Percentiles rank a stretch among this genome's conserved stretches.
Conservation (phyloP, 2,329 filamentous ascomycete species). For the Paecilomyces sp. region DNA sequence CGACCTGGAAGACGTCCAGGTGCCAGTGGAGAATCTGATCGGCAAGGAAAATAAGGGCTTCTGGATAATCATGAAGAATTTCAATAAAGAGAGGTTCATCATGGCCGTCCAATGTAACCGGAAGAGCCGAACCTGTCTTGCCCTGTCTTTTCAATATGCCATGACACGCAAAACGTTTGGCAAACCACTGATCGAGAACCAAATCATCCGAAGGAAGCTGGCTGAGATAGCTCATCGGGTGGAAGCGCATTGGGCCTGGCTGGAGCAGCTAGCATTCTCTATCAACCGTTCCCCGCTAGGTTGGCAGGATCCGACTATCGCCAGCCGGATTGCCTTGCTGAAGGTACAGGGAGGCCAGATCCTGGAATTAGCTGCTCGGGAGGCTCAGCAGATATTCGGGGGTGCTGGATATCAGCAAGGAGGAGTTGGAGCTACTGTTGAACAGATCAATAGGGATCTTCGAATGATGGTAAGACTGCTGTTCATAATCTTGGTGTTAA, state of each 20-base stretch:
- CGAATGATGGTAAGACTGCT: constrained; percentile 39
- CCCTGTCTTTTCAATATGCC: constrained; percentile 37
- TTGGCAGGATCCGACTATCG: too few species aligned
- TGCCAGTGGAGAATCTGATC: constrained; percentile 62
- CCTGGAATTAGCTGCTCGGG: constrained; percentile 47
- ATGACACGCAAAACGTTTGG: constrained; percentile 60
- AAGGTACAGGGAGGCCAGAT: constrained; percentile 48
- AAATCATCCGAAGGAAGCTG: constrained; percentile 55
- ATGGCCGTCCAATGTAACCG: not conserved
- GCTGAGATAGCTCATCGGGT: constrained; percentile 53
- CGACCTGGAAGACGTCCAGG: constrained; percentile 65
- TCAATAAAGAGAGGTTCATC: constrained; percentile 40
- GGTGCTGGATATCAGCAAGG: constrained; percentile 46
- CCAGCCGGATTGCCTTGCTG: constrained; percentile 40
- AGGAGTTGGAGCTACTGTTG: constrained; percentile 44
- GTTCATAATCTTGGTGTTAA: too few species aligned
- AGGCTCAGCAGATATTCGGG: constrained; percentile 51
- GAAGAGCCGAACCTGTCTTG: not conserved
- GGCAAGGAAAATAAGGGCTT: constrained; percentile 64
- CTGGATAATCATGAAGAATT: constrained; percentile 55
- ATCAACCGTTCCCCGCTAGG: constrained; percentile 15
- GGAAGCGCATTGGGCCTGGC: constrained; percentile 55
- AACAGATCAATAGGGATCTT: constrained; percentile 49
- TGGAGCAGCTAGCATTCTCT: constrained; percentile 55
- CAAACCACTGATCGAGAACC: constrained; percentile 49